phyloP scores from a whole-genome alignment of 441 rosid genomes.

The Manihot esculenta region DNA sequence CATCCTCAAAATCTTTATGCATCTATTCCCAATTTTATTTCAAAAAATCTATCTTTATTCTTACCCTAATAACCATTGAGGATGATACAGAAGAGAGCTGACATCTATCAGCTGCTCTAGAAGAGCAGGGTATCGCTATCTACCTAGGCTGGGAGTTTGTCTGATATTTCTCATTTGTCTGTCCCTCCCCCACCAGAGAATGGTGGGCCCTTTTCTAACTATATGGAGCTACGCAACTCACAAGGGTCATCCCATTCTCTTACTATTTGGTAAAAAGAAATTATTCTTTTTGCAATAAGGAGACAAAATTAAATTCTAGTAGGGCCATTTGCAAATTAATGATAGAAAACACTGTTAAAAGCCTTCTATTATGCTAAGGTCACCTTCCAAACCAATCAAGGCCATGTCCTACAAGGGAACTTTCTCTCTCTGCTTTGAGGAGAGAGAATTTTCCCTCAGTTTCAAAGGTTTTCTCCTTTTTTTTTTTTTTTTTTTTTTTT shows the following conservation, averaged over 20 bases:
- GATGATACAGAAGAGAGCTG: not conserved
- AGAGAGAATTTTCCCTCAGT: too few species aligned
- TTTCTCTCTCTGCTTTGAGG: too few species aligned
- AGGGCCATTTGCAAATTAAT: conserved; percentile 7
- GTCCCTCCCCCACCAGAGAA: not conserved
- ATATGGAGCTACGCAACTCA: conserved; percentile 11
- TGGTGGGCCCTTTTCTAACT: not conserved
- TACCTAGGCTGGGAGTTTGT: conserved; percentile 16
- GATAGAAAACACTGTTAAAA: not conserved
- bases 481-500: too few species aligned
- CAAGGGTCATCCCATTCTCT: conserved; percentile 15
- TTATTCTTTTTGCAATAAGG: too few species aligned
- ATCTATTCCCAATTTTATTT: too few species aligned
- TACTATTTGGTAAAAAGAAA: not conserved
- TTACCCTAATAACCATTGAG: not conserved
- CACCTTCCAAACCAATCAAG: conserved; percentile 3
- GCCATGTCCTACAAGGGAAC: too few species aligned
- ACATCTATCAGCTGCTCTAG: not conserved
- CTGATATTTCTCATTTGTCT: not conserved
- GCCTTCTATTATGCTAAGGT: not conserved
- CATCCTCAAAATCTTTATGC: too few species aligned
- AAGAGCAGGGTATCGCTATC: conserved; percentile 13
- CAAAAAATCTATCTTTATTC: too few species aligned
- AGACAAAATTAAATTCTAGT: not conserved
- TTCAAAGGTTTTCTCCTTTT: too few species aligned